A percentile compares a stretch with the other conserved stretches of the same genome.
phyloP scores from a whole-genome alignment of 192 early-diverging fungal genomes.

The Rhizophagus clarus region DNA sequence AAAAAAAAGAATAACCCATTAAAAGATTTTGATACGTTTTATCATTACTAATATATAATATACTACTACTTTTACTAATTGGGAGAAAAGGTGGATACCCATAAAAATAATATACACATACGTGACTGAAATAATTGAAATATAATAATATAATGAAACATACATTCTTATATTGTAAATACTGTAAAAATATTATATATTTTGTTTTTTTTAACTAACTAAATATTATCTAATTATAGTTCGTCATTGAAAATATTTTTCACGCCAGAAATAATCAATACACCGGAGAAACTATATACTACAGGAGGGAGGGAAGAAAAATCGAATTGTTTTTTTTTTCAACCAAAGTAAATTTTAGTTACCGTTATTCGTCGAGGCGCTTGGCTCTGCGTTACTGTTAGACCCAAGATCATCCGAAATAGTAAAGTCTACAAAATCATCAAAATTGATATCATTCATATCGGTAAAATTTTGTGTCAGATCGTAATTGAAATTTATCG shows the following conservation, averaged over 20 bases:
- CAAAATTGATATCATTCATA: neutral
- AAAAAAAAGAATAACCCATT: too few species aligned
- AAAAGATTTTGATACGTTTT: neutral
- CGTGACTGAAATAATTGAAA: neutral
- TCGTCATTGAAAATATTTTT: neutral
- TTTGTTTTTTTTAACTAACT: too few species aligned
- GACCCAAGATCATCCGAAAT: neutral
- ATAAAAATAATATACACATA: neutral
- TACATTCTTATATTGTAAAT: neutral
- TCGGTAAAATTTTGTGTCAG: neutral
- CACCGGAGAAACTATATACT: neutral
- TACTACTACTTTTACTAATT: conserved; percentile 18
- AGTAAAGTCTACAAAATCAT: neutral
- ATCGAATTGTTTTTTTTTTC: neutral
- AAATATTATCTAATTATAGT: too few species aligned
- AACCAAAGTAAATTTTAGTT: neutral
- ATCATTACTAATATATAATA: conserved; percentile 9
- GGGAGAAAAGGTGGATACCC: neutral
- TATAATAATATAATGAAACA: neutral
- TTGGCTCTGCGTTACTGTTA: neutral
- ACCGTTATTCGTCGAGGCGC: neutral
- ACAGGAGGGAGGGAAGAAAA: neutral
- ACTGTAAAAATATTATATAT: too few species aligned
- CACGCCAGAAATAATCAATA: neutral
- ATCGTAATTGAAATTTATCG: neutral